phyloP scores from a whole-genome alignment of 169 alveolate genomes.

The Ichthyophthirius multifiliis region DNA sequence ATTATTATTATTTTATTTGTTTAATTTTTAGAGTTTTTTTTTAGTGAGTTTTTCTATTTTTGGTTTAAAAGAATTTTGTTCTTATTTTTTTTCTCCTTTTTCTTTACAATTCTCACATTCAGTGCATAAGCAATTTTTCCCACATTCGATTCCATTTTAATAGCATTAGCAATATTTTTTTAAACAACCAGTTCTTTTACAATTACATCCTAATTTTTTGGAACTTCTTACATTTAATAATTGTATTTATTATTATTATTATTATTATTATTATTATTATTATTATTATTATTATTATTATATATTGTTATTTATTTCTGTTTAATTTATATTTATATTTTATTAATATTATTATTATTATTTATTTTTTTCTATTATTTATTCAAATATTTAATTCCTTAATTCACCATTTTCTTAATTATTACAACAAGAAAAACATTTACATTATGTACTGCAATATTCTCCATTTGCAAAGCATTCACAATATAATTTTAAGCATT shows the following conservation, averaged over 20 bases:
- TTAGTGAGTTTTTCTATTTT: too few relatives aligned
- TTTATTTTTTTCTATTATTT: slow-evolving; percentile 75
- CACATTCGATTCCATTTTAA: slow-evolving; percentile 15
- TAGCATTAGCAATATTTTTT: slow-evolving; percentile 44
- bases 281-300: too few relatives aligned
- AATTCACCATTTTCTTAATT: slow-evolving; percentile 59
- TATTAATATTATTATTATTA: too few relatives aligned
- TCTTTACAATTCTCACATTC: slow-evolving; percentile 28
- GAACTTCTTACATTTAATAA: too few relatives aligned
- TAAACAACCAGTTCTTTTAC: slow-evolving; percentile 28
- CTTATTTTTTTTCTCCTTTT: too few relatives aligned
- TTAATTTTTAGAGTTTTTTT: too few relatives aligned
- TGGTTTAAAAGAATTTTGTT: too few relatives aligned
- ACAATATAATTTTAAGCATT: slow-evolving; percentile 85
- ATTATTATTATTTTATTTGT: too few relatives aligned
- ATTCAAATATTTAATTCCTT: slow-evolving; percentile 51
- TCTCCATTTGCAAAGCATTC: slow-evolving; percentile 85
- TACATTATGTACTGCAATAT: slow-evolving; percentile 73
- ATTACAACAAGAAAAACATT: slow-evolving; percentile 77
- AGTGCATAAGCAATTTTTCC: slow-evolving; percentile 23
- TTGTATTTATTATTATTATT: too few relatives aligned
- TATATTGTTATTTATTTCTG: too few relatives aligned
- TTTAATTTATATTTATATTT: too few relatives aligned
- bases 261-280: too few relatives aligned
- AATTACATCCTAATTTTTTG: slow-evolving; percentile 15